Conservation (phyloP, 179 eudicot species). For the Drosera spatulata region DNA sequence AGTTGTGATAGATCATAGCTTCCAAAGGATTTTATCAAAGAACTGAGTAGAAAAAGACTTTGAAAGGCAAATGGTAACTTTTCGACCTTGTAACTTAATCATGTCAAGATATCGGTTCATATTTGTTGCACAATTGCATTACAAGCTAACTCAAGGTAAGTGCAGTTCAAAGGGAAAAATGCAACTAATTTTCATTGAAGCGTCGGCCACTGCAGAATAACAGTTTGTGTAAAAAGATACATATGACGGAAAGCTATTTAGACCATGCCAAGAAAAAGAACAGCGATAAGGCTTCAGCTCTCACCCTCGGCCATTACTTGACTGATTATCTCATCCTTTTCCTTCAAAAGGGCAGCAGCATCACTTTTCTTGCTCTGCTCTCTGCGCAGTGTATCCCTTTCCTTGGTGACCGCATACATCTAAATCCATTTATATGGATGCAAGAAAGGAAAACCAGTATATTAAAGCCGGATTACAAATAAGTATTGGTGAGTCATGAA, state of each 20-base stretch:
- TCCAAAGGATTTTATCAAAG: too few species aligned
- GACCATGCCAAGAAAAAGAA: background rate
- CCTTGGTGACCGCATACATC: conserved; percentile 89
- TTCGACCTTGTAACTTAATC: too few species aligned
- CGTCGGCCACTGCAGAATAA: background rate
- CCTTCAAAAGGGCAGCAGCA: conserved; percentile 93
- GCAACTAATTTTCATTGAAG: background rate
- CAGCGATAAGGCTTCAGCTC: background rate
- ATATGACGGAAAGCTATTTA: background rate
- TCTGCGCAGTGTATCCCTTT: conserved; percentile 88
- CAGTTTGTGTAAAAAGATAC: background rate
- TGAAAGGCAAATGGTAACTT: too few species aligned
- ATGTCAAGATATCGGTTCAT: too few species aligned
- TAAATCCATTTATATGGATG: conserved; percentile 14
- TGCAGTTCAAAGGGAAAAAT: background rate
- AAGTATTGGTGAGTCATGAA: too few species aligned
- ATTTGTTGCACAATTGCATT: too few species aligned
- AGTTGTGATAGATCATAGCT: too few species aligned
- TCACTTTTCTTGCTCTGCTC: conserved; percentile 90
- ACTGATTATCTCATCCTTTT: conserved; percentile 90
- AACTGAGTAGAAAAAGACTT: too few species aligned
- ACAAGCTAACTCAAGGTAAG: background rate
- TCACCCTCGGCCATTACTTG: conserved; percentile 99
- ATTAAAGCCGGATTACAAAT: too few species aligned
- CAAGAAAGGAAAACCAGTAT: too few species aligned